Conservation (phyloP, 2,329 filamentous ascomycete genomes). For the Fusarium odoratissimum region DNA sequence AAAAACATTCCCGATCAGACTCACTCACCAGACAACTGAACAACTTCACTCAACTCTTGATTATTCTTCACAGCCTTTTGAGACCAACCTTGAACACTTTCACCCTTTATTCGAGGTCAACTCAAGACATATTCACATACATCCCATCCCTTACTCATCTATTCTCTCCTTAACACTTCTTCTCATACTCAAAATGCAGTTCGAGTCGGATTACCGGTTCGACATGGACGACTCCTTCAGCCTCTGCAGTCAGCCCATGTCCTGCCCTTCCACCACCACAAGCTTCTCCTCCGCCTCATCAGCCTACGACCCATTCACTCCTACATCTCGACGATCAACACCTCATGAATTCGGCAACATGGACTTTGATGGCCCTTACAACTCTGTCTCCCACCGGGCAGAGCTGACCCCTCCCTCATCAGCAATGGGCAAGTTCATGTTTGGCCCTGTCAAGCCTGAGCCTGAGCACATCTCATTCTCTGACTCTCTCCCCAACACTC, state of each 20-base stretch:
- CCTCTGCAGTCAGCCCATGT: conserved; percentile 52
- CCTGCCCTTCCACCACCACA: conserved; percentile 50
- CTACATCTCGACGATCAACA: conserved; percentile 58
- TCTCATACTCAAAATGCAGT: conserved; percentile 50
- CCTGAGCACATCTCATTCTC: conserved; percentile 49
- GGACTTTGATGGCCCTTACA: conserved; percentile 53
- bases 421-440: conserved; percentile 51
- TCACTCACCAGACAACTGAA: conserved; percentile 39
- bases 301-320: conserved; percentile 58
- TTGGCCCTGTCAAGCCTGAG: conserved; percentile 50
- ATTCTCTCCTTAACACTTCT: conserved; percentile 19
- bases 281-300: conserved; percentile 57
- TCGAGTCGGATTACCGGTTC: conserved; percentile 54
- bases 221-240: conserved; percentile 56
- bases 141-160: conserved; percentile 5
- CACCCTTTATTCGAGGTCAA: conserved; percentile 30
- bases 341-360: conserved; percentile 53
- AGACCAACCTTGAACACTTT: conserved; percentile 28
- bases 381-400: conserved; percentile 41
- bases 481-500: conserved; percentile 50
- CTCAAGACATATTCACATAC: conserved; percentile 27
- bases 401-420: conserved; percentile 53
- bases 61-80: conserved; percentile 32
- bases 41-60: conserved; percentile 24
- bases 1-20: conserved; percentile 52